phyloP scores from a whole-genome alignment of 768 basidiomycete species.

The Candolleomyces efflorescens region DNA sequence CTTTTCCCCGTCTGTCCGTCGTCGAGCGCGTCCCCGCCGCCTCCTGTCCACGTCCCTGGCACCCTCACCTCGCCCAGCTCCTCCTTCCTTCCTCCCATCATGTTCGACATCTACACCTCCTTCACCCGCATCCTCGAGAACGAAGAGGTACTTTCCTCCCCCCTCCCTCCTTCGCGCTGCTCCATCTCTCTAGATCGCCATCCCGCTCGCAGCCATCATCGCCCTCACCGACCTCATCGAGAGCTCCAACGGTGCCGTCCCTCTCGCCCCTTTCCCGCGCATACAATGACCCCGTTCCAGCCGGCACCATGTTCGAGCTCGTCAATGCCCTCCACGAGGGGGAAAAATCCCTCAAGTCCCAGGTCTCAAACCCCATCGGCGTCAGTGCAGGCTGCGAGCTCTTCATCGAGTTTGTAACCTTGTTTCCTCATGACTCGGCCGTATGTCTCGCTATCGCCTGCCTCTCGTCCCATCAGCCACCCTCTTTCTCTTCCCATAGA shows the following conservation, averaged over 20 bases:
- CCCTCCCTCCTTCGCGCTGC: too few species aligned
- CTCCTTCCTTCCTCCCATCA: neutral
- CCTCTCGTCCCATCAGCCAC: conserved; percentile 1
- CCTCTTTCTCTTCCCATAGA: conserved; percentile 39
- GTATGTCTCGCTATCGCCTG: conserved; percentile 38
- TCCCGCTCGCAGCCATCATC: conserved; percentile 85
- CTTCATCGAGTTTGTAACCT: conserved; percentile 85
- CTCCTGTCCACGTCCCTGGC: too few species aligned
- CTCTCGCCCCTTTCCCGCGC: conserved; percentile 1
- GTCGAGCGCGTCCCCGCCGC: conserved; percentile 15
- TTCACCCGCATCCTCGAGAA: conserved; percentile 62
- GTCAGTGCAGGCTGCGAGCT: conserved; percentile 87
- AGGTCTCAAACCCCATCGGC: conserved; percentile 75
- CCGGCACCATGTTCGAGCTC: conserved; percentile 92
- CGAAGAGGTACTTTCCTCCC: too few species aligned
- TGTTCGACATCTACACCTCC: conserved; percentile 19
- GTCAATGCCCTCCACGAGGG: conserved; percentile 78
- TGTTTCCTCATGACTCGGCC: conserved; percentile 76
- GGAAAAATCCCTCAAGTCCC: conserved; percentile 55
- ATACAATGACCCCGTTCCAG: conserved; percentile 32
- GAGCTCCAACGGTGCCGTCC: conserved; percentile 62
- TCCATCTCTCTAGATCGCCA: too few species aligned
- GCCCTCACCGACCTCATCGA: conserved; percentile 80
- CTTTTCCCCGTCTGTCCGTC: conserved; percentile 21
- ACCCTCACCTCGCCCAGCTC: too few species aligned